Conservation (phyloP, 2,329 filamentous ascomycete genomes). For the Stemphylium lycopersici region DNA sequence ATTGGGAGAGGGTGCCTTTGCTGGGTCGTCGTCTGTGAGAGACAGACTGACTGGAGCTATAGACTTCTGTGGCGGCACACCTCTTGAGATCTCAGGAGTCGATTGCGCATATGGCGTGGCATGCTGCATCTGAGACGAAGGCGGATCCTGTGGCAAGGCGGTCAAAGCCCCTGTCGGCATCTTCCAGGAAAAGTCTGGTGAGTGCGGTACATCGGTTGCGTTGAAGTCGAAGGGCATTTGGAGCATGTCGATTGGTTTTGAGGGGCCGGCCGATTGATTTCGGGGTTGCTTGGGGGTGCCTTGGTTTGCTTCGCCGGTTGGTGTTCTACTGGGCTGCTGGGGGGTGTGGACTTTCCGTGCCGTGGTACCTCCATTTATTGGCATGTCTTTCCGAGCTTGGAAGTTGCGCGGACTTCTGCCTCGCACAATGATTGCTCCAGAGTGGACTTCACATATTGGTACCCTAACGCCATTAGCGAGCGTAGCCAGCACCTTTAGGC, state of each 20-base stretch:
- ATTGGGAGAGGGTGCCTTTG: conserved; percentile 46
- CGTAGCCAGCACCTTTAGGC: conserved; percentile 83
- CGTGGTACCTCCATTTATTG: conserved; percentile 78
- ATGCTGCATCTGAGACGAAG: conserved; percentile 42
- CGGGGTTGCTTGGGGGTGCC: conserved; percentile 35
- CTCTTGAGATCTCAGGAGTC: conserved; percentile 58
- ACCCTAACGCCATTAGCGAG: conserved; percentile 83
- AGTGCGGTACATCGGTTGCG: conserved; percentile 48
- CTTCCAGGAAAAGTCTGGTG: conserved; percentile 55
- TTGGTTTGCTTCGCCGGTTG: conserved; percentile 45
- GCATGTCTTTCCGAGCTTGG: conserved; percentile 90
- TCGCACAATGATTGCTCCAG: conserved; percentile 90
- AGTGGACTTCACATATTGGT: conserved; percentile 81
- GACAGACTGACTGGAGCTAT: conserved; percentile 61
- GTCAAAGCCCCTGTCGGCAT: conserved; percentile 51
- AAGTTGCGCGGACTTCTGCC: conserved; percentile 94
- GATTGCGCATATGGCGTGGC: conserved; percentile 57
- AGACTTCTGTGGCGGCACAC: conserved; percentile 45
- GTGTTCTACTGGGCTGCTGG: conserved; percentile 44
- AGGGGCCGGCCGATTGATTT: conserved; percentile 28
- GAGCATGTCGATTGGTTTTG: conserved; percentile 46
- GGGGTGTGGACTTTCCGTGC: conserved; percentile 66
- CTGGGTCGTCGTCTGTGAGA: conserved; percentile 62
- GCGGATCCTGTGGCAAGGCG: conserved; percentile 49
- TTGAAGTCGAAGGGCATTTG: conserved; percentile 52